These are phyloP conservation scores for Carex cristatella DNA, from an alignment of 176 grass and related monocot genomes.

Conservation along the genomic window DNA sequence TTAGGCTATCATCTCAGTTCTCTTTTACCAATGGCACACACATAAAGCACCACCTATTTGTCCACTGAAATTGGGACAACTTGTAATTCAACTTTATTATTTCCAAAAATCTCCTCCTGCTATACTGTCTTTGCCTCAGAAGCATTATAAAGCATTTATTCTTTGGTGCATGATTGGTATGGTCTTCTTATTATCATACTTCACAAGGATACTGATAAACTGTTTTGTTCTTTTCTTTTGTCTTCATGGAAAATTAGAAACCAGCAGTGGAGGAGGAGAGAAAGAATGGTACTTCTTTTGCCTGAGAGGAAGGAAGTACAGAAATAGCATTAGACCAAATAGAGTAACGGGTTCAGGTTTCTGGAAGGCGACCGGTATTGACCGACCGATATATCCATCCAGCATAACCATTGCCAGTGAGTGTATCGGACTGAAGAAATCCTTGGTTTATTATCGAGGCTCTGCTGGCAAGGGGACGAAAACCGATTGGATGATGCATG, in stretches of 20 bases:
- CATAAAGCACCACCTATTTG: neutral
- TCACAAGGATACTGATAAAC: neutral
- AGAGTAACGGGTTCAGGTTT: constrained; percentile 71
- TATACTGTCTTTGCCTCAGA: neutral
- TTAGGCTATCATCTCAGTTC: neutral
- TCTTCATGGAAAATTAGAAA: constrained; percentile 31
- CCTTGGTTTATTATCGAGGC: constrained; percentile 79
- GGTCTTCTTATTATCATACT: neutral
- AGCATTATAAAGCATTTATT: neutral
- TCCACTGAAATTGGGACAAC: neutral
- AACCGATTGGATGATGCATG: constrained; percentile 98
- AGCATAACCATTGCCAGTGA: neutral
- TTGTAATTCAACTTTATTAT: neutral
- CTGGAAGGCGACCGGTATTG: constrained; percentile 96
- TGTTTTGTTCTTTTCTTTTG: neutral
- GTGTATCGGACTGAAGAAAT: constrained; percentile 83
- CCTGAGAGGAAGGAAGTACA: constrained; percentile 72
- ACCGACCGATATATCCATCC: constrained; percentile 45
- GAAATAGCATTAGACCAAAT: constrained; percentile 81
- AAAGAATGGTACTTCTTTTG: constrained; percentile 92
- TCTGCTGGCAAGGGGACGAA: constrained; percentile 77
- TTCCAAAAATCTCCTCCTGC: neutral
- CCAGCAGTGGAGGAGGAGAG: constrained; percentile 35
- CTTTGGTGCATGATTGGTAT: neutral
- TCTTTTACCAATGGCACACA: neutral